Percentiles rank a stretch among this genome's conserved stretches.
Conservation (phyloP, 2,329 filamentous ascomycete species). For the Microsporum audouinii region DNA sequence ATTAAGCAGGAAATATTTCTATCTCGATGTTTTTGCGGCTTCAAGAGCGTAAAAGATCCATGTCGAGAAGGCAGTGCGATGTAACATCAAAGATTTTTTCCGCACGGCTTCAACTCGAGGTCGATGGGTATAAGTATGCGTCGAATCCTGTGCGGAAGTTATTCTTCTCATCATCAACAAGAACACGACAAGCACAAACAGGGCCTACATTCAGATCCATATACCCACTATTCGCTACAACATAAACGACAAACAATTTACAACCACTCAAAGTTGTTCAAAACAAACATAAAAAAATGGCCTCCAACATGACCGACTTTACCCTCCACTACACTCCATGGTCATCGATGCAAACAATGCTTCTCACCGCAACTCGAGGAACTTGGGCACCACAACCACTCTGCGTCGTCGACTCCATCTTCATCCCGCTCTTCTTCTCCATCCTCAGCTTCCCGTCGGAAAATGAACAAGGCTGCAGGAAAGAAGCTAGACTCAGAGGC, state of each 20-base stretch:
- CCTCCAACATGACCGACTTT: conserved; percentile 5
- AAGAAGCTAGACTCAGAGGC: neutral
- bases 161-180: neutral
- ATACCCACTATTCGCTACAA: neutral
- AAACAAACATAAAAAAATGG: neutral
- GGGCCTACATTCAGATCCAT: neutral
- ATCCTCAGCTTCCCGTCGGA: neutral
- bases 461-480: neutral
- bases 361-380: neutral
- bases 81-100: neutral
- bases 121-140: neutral
- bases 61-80: neutral
- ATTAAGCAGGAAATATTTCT: neutral
- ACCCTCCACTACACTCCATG: conserved; percentile 1
- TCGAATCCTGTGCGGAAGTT: neutral
- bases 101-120: neutral
- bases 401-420: neutral
- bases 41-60: neutral
- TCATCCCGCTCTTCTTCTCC: neutral
- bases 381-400: neutral
- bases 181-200: neutral
- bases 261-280: neutral
- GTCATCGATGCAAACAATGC: neutral
- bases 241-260: neutral
- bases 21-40: neutral